These are phyloP conservation scores for Kernera saxatilis DNA, from an alignment of 345 rosid genomes.

Conservation along the genomic window DNA sequence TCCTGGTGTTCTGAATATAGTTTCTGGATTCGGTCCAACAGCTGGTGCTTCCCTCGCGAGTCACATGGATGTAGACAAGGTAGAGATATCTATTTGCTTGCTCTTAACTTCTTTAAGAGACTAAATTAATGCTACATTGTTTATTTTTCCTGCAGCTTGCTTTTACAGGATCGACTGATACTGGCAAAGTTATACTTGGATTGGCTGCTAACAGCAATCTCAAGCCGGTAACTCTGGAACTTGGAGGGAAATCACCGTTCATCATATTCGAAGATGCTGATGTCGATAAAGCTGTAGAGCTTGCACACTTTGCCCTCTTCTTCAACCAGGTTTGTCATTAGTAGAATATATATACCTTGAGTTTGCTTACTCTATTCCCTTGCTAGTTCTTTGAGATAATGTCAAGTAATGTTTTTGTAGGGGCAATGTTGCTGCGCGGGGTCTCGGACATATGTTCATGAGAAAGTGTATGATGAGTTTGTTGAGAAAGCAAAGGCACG, in stretches of 20 bases:
- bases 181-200: slow-evolving; percentile 67
- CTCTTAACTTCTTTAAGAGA: background rate
- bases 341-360: background rate
- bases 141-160: slow-evolving; percentile 51
- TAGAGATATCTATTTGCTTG: slow-evolving; percentile 4
- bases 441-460: slow-evolving; percentile 89
- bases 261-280: slow-evolving; percentile 91
- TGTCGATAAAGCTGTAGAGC: slow-evolving; percentile 80
- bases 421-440: slow-evolving; percentile 99
- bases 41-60: slow-evolving; percentile 87
- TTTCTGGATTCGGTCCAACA: slow-evolving; percentile 80
- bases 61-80: slow-evolving; percentile 99
- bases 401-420: slow-evolving; percentile 30
- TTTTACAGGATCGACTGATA: slow-evolving; percentile 85
- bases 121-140: background rate
- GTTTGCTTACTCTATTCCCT: background rate
- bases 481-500: slow-evolving; percentile 82
- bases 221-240: slow-evolving; percentile 90
- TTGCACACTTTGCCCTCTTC: slow-evolving; percentile 87
- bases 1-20: slow-evolving; percentile 79
- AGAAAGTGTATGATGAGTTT: slow-evolving; percentile 77
- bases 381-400: background rate
- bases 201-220: slow-evolving; percentile 91
- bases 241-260: slow-evolving; percentile 97
- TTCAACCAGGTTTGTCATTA: slow-evolving; percentile 65